phyloP scores from a whole-genome alignment of 495 filamentous ascomycete species.

The Trichocladium antarcticum region DNA sequence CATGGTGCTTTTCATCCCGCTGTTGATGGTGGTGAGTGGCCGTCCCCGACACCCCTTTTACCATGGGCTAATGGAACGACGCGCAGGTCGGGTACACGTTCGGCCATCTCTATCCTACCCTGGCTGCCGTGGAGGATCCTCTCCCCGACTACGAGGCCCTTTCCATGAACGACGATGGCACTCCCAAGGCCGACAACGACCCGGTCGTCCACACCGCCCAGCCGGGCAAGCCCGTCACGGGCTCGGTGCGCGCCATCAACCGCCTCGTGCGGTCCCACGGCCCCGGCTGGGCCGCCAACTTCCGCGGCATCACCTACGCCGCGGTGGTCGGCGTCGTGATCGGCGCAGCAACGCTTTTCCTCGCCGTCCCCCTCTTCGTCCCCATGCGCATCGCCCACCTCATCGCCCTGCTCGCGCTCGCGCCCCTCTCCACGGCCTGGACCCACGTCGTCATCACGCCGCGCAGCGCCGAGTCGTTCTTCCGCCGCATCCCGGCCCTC shows the following conservation, averaged over 20 bases:
- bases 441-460: constrained; percentile 37
- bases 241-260: constrained; percentile 34
- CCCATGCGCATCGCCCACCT: constrained; percentile 23
- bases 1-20: too few relatives aligned
- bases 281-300: constrained; percentile 30
- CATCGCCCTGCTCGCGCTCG: constrained; percentile 24
- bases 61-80: too few relatives aligned
- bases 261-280: constrained; percentile 28
- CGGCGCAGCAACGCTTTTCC: constrained; percentile 14
- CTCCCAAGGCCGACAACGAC: constrained; percentile 17
- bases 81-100: constrained; percentile 37
- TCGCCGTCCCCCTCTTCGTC: constrained; percentile 16
- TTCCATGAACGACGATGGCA: constrained; percentile 25
- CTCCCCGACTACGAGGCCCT: constrained; percentile 39
- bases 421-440: constrained; percentile 34
- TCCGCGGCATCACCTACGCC: constrained; percentile 32
- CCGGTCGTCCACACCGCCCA: constrained; percentile 15
- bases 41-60: too few relatives aligned
- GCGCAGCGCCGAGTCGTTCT: constrained; percentile 30
- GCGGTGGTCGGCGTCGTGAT: constrained; percentile 14
- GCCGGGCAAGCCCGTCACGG: constrained; percentile 27
- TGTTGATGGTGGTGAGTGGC: too few relatives aligned
- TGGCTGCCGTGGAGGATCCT: constrained; percentile 41
- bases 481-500: constrained; percentile 35
- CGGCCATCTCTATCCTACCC: constrained; percentile 30